Evolutionary conservation across 495 filamentous ascomycete genomes (phyloP), one percentile per base, ranked within the genome.

Genomic region (Haplographium delicatum): DNA sequence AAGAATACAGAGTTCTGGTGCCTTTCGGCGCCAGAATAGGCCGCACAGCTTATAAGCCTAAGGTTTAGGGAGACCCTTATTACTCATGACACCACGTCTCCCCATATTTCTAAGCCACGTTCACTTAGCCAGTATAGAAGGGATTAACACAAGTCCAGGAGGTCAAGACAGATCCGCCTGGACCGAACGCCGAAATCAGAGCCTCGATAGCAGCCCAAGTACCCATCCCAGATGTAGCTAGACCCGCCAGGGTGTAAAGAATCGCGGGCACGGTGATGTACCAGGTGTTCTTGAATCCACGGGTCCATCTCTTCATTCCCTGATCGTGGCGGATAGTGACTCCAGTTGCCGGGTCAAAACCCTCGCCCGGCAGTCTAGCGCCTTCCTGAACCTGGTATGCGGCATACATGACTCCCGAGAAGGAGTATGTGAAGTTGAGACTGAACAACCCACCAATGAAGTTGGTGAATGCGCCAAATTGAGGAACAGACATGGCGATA

Each of bases 401-500:
- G 19, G 76, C 43, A 5, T 63, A 62, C 39, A 76, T 58, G 2
- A 79, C 38, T 1, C 71, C 67, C 11, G 71, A 71, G 40, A 76
- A 67, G 3, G 71, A 68, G 44, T 75, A 77, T 4, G 67, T 70
- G 48, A 75, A 67, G 16, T 72, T 66, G 18, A 78, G 45, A 24
- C 74, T 65, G 54, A 65, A 70, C 4, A 67, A 51, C 16, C 71
- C 72, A 0, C 65, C 65, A n/a, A 75, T 63, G 13, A 78, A 56
- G 30, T 59, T 60, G 33, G 59, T 62, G 28, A 78, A 63, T 22
- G 67, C 65, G 39, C 66, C 61, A 51, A 69, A 70, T 48, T 75
- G 65, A 7, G 74, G 74, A 50, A 81, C 70, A 6, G 70, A 65
- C 3, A 71, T 70, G 3, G 65, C 72, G 37, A 79, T 65, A 25